Conservation (phyloP, 768 basidiomycete genomes). For the Suillus plorans region DNA sequence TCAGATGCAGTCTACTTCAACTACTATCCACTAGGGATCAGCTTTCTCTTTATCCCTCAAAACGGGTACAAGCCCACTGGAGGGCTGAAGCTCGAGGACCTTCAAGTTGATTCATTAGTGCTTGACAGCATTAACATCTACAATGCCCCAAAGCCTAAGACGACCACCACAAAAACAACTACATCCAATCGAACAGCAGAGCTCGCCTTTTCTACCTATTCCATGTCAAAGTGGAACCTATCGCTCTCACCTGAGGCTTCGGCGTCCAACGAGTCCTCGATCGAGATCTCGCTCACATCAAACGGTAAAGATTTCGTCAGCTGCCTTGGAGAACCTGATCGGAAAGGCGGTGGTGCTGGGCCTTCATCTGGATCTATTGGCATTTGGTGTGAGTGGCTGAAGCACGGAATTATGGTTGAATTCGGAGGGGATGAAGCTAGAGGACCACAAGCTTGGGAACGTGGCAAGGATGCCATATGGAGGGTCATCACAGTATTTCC, state of each 20-base stretch:
- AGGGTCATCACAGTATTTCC: slow-evolving; percentile 67
- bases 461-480: slow-evolving; percentile 81
- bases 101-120: slow-evolving; percentile 49
- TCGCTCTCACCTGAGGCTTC: slow-evolving; percentile 28
- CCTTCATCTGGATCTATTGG: slow-evolving; percentile 83
- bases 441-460: slow-evolving; percentile 86
- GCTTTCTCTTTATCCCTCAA: slow-evolving; percentile 71
- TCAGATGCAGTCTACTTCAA: slow-evolving; percentile 86
- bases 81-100: slow-evolving; percentile 43
- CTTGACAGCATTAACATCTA: slow-evolving; percentile 84
- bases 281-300: slow-evolving; percentile 48
- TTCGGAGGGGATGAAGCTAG: slow-evolving; percentile 77
- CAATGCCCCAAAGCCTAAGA: slow-evolving; percentile 47
- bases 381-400: slow-evolving; percentile 93
- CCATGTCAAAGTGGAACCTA: slow-evolving; percentile 52
- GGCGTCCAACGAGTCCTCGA: slow-evolving; percentile 22
- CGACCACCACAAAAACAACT: slow-evolving; percentile 29
- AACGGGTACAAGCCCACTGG: slow-evolving; percentile 59
- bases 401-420: slow-evolving; percentile 80
- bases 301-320: slow-evolving; percentile 79
- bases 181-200: slow-evolving; percentile 46
- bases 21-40: slow-evolving; percentile 77
- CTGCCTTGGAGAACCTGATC: slow-evolving; percentile 78
- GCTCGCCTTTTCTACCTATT: slow-evolving; percentile 56
- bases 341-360: slow-evolving; percentile 89